phyloP scores from a whole-genome alignment of 495 filamentous ascomycete species.

The Neurospora sp. region DNA sequence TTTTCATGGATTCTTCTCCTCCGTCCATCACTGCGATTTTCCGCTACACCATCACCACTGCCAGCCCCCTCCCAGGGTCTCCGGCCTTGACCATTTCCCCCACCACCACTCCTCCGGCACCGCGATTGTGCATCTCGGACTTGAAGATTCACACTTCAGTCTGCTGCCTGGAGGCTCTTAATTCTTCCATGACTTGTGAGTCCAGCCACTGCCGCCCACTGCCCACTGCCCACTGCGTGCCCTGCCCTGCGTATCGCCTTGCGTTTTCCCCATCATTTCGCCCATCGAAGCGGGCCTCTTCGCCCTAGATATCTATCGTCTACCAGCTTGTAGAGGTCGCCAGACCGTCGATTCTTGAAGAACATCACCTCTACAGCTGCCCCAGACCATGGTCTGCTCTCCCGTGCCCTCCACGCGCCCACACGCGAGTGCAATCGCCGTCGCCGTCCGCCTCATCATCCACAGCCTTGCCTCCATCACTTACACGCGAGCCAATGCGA shows the following conservation, averaged over 20 bases:
- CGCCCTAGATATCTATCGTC: conserved; percentile 26
- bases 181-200: conserved; percentile 30
- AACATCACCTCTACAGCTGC: conserved; percentile 20
- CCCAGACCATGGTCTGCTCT: conserved; percentile 8
- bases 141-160: conserved; percentile 4
- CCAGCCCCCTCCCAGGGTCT: conserved; percentile 19
- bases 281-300: conserved; percentile 31
- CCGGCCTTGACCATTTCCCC: conserved; percentile 11
- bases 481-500: conserved; percentile 35
- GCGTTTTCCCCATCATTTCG: conserved; percentile 31
- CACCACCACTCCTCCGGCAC: conserved; percentile 12
- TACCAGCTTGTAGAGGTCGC: conserved; percentile 19
- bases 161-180: conserved; percentile 23
- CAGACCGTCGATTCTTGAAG: conserved; percentile 24
- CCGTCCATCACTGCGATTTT: conserved; percentile 25
- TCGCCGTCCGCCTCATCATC: conserved; percentile 15
- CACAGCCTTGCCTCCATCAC: conserved; percentile 38
- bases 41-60: conserved; percentile 28
- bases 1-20: conserved; percentile 25
- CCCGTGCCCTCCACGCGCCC: conserved; percentile 12
- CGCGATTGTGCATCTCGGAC: not conserved
- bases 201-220: conserved; percentile 6
- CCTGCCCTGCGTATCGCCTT: conserved; percentile 9
- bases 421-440: conserved; percentile 29
- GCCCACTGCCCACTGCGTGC: conserved; percentile 5